phyloP scores from a whole-genome alignment of 495 filamentous ascomycete species.

The Penicillium fimorum region DNA sequence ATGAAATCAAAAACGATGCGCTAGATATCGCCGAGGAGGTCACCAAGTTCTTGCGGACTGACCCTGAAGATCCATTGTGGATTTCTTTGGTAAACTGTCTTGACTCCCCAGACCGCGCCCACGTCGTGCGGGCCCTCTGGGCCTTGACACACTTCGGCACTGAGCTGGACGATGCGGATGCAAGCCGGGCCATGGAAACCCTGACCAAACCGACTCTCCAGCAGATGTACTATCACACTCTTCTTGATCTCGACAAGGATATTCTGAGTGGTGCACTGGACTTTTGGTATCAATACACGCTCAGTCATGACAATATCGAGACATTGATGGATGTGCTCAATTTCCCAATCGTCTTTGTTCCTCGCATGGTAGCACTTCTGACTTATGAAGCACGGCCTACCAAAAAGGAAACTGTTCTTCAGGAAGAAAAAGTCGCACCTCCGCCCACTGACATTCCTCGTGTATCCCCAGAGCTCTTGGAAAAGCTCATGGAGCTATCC shows the following conservation, averaged over 20 bases:
- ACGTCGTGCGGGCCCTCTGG: slow-evolving; percentile 78
- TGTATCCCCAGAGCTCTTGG: slow-evolving; percentile 73
- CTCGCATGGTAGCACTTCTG: slow-evolving; percentile 73
- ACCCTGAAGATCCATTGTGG: slow-evolving; percentile 73
- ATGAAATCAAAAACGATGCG: slow-evolving; percentile 87
- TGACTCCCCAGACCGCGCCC: slow-evolving; percentile 73
- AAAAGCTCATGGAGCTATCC: slow-evolving; percentile 66
- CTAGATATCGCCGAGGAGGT: slow-evolving; percentile 92
- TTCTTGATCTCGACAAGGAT: slow-evolving; percentile 85
- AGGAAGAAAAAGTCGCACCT: slow-evolving; percentile 48
- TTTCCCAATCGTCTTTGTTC: slow-evolving; percentile 62
- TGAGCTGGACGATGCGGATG: slow-evolving; percentile 65
- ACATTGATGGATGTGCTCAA: slow-evolving; percentile 60
- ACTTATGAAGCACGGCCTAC: slow-evolving; percentile 57
- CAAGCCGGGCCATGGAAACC: slow-evolving; percentile 65
- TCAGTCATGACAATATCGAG: slow-evolving; percentile 80
- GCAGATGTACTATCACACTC: slow-evolving; percentile 72
- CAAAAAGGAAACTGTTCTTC: slow-evolving; percentile 43
- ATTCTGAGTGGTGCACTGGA: slow-evolving; percentile 82
- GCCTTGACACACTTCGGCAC: slow-evolving; percentile 87
- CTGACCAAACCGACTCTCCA: slow-evolving; percentile 65
- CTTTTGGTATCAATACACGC: slow-evolving; percentile 94
- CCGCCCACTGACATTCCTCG: slow-evolving; percentile 64
- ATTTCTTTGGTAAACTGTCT: slow-evolving; percentile 69
- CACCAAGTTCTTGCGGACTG: slow-evolving; percentile 72